phyloP scores from a whole-genome alignment of 75 land plant genomes.

The Pinus albicaulis region DNA sequence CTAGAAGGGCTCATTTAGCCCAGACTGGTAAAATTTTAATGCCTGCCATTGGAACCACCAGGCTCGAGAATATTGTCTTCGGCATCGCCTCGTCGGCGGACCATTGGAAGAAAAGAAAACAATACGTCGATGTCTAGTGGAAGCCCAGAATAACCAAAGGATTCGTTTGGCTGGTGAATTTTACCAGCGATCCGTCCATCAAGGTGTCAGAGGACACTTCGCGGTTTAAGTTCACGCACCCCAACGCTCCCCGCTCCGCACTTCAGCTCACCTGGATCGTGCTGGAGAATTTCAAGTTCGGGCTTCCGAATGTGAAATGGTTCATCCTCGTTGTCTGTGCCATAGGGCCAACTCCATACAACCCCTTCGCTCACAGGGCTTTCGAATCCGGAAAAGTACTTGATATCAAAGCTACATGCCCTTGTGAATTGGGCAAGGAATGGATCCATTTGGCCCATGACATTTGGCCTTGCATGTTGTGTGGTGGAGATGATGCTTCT shows the following conservation, averaged over 20 bases:
- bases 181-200: conserved; percentile 29
- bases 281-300: conserved; percentile 51
- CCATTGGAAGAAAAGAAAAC: conserved; percentile 40
- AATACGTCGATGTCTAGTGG: conserved; percentile 73
- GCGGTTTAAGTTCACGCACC: conserved; percentile 50
- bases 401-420: too few species aligned
- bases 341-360: too few species aligned
- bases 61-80: conserved; percentile 52
- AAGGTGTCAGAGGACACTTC: conserved; percentile 54
- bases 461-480: too few species aligned
- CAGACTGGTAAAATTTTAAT: too few species aligned
- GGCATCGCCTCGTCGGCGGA: conserved; percentile 62
- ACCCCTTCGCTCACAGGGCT: too few species aligned
- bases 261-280: conserved; percentile 66
- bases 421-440: too few species aligned
- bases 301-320: conserved; percentile 54
- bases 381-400: too few species aligned
- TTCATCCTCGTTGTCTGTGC: too few species aligned
- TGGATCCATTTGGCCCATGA: too few species aligned
- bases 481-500: too few species aligned
- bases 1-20: conserved; percentile 16
- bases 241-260: conserved; percentile 52
- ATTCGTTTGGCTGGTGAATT: not conserved
- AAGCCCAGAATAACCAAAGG: conserved; percentile 48
- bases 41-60: conserved; percentile 9